phyloP scores from a whole-genome alignment of 2,329 filamentous ascomycete species.

The Colletotrichum lindemuthianum region DNA sequence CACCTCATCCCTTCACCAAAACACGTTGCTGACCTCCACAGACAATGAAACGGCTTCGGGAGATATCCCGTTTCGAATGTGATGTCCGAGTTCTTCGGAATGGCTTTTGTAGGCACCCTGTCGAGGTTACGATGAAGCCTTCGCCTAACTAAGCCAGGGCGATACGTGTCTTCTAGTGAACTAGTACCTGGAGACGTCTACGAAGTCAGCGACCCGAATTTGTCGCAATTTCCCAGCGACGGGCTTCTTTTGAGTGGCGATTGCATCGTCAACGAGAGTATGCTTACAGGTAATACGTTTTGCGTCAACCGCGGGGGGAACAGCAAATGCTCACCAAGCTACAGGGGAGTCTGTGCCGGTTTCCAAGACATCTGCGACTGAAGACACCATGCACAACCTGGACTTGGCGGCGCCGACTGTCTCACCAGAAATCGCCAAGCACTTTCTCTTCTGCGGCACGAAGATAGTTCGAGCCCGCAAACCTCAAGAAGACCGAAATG shows the following conservation, averaged over 20 bases:
- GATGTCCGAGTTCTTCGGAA: slow-evolving; percentile 93
- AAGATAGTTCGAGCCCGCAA: slow-evolving; percentile 92
- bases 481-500: slow-evolving; percentile 85
- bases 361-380: slow-evolving; percentile 86
- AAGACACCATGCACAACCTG: slow-evolving; percentile 80
- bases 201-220: slow-evolving; percentile 91
- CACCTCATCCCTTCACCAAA: not conserved
- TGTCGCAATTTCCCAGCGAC: slow-evolving; percentile 90
- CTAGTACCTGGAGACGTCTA: slow-evolving; percentile 96
- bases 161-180: slow-evolving; percentile 85
- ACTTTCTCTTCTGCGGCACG: slow-evolving; percentile 94
- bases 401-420: slow-evolving; percentile 85
- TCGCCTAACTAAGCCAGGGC: slow-evolving; percentile 58
- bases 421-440: slow-evolving; percentile 82
- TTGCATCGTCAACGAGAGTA: slow-evolving; percentile 98
- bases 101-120: slow-evolving; percentile 79
- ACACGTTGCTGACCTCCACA: slow-evolving; percentile 44
- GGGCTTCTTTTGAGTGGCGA: slow-evolving; percentile 92
- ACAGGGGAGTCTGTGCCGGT: slow-evolving; percentile 92
- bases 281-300: slow-evolving; percentile 75
- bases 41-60: slow-evolving; percentile 89
- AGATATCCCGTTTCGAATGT: slow-evolving; percentile 95
- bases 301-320: not conserved
- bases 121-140: not conserved
- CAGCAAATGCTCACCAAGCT: slow-evolving; percentile 11